A percentile compares a stretch with the other conserved stretches of the same genome.
Evolutionary conservation across 23 red algal species (phyloP).

Genomic region (Agarophyton chilense): DNA sequence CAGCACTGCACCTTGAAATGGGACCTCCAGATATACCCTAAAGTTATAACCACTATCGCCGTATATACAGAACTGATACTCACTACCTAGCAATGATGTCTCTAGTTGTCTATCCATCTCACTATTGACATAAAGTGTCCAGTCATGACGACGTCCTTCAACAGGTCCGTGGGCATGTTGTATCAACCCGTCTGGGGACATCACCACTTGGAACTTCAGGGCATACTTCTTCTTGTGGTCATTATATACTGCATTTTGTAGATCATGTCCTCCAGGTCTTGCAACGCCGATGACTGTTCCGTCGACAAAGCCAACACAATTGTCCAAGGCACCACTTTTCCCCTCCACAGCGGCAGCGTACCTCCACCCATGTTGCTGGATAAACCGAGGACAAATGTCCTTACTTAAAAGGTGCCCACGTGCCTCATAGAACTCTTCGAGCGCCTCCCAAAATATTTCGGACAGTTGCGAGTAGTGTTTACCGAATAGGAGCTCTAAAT

Average conservation of each 20-base stretch:
- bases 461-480: background rate
- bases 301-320: constrained; percentile 6
- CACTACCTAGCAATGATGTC: no score
- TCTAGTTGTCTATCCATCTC: no score
- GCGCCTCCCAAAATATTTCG: constrained; percentile 35
- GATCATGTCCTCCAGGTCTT: background rate
- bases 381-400: no score
- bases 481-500: constrained; percentile 12
- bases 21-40: no score
- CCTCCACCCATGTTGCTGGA: no score
- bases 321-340: background rate
- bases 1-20: no score
- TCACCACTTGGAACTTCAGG: background rate
- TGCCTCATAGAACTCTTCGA: background rate
- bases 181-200: background rate
- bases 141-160: constrained; percentile 22
- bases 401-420: background rate
- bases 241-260: background rate
- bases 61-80: no score
- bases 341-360: background rate
- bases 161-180: background rate
- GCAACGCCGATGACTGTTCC: background rate
- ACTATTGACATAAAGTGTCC: background rate
- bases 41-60: no score
- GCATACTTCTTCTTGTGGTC: background rate